Percentiles rank a stretch among this genome's conserved stretches.
phyloP scores from a whole-genome alignment of 306 rosid species.

The Cicer yamashitae region DNA sequence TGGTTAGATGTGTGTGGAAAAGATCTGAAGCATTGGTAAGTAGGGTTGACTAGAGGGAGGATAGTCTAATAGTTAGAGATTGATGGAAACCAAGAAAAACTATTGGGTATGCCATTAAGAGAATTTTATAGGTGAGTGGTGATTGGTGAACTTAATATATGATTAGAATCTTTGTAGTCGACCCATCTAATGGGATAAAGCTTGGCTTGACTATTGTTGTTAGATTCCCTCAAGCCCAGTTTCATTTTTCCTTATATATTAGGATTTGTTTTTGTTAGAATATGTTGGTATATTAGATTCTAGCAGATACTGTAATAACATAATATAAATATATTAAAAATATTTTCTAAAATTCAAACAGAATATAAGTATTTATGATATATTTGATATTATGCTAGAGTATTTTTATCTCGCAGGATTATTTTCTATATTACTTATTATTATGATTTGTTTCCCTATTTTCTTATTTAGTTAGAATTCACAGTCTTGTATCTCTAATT shows the following conservation, averaged over 20 bases:
- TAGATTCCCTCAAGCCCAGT: not conserved
- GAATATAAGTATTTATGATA: no score
- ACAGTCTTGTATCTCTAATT: no score
- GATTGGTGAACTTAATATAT: not conserved
- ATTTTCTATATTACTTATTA: no score
- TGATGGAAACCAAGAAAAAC: not conserved
- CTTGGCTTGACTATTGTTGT: not conserved
- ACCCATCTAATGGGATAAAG: not conserved
- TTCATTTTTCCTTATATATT: not conserved
- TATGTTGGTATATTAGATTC: no score
- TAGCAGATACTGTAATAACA: no score
- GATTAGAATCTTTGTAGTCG: not conserved
- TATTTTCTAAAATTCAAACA: no score
- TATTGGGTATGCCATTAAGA: not conserved
- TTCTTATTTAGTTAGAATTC: no score
- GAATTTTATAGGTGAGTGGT: not conserved
- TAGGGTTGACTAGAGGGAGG: not conserved
- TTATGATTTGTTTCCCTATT: no score
- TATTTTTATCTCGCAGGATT: no score
- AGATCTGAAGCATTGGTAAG: not conserved
- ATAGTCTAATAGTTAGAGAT: not conserved
- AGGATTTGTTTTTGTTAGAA: no score
- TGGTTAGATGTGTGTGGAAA: not conserved
- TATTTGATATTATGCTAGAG: no score
- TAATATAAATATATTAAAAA: no score